Base-by-base conservation (phyloP, 495 filamentous ascomycete genomes). In the Apodospora peruviana region DNA sequence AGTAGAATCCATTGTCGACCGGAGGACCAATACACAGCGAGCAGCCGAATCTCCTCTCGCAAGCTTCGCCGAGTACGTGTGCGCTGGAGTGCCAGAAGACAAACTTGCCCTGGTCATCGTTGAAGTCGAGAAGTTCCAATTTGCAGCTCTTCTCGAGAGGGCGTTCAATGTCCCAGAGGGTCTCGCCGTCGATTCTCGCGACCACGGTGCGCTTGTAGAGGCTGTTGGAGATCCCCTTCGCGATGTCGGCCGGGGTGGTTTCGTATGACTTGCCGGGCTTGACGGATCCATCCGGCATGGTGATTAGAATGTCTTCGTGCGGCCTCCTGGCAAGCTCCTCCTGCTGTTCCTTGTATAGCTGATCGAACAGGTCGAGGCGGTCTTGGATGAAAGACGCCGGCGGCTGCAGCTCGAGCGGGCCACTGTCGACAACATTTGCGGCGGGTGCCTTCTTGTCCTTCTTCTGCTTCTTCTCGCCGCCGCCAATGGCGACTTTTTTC, bases 1-100 rank as follows among this genome's bases (percentile, higher is more conserved):
- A 97, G 75, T 94, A 97, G 78, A 97, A 98, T 29, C 94, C 93
- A 67, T 91, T 84, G 12, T 91, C 83, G 25, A 88, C 62, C 19
- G 60, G 45, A 18, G 93, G 93, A 8, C 93, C 93, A 59, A 95
- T 90, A 55, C 88, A 95, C 40, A 98, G 77, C 50, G 90, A 81
- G 70, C 90, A 96, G 39, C 86, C 87, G 64, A 87, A 98, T 53
- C 90, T 80, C 52, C 84, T 80, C 66, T 98, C 94, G 35, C 83
- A 87, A 40, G 90, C 89, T 66, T 96, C 91, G 47, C 93, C 93
- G n/a, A 98, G 81, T 47, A 88, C 78, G 66, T 98, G 93, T 22
- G 93, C 93, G 53, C 84, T 88, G 2, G 86, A 91, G 66, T 98
- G 93, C 90, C 47, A 53, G 46, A 61, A 65, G 19, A 67, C 64